Evolutionary conservation across 306 rosid species (phyloP).

Genomic region (Chamaecrista fasciculata): DNA sequence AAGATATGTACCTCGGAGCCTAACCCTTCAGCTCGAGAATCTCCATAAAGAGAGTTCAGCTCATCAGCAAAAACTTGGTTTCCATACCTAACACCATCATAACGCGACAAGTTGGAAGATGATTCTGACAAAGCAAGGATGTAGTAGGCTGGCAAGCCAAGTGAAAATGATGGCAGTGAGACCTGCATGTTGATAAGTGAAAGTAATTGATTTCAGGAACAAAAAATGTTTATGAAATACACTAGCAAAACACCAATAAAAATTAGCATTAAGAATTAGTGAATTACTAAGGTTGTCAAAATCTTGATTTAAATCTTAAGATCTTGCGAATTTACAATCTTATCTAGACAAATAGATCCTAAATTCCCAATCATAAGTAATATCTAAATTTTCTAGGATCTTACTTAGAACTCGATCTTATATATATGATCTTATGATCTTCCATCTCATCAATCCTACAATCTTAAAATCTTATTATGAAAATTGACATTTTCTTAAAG

Average conservation of each 20-base stretch:
- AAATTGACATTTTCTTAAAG: too few species aligned
- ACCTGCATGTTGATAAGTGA: slow-evolving; percentile 53
- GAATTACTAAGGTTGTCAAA: too few species aligned
- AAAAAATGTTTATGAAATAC: slow-evolving; percentile 7
- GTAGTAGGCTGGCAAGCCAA: slow-evolving; percentile 97
- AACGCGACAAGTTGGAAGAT: slow-evolving; percentile 94
- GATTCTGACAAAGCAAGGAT: slow-evolving; percentile 90
- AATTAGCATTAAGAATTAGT: slow-evolving; percentile 22
- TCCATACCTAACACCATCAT: slow-evolving; percentile 96
- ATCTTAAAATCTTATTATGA: too few species aligned
- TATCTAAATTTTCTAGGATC: too few species aligned
- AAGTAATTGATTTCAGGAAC: background rate
- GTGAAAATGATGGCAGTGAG: slow-evolving; percentile 90
- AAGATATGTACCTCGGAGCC: slow-evolving; percentile 77
- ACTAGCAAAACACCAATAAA: slow-evolving; percentile 14
- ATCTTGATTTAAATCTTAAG: too few species aligned
- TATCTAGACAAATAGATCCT: too few species aligned
- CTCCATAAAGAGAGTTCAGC: slow-evolving; percentile 67
- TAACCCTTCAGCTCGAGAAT: slow-evolving; percentile 84
- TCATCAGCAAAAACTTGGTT: slow-evolving; percentile 71
- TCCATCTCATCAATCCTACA: too few species aligned
- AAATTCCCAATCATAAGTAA: too few species aligned
- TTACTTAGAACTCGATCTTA: too few species aligned
- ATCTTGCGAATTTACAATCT: too few species aligned
- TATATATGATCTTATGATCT: too few species aligned